phyloP scores from a whole-genome alignment of 2,329 filamentous ascomycete genomes.

The Hypoxylon sp. region DNA sequence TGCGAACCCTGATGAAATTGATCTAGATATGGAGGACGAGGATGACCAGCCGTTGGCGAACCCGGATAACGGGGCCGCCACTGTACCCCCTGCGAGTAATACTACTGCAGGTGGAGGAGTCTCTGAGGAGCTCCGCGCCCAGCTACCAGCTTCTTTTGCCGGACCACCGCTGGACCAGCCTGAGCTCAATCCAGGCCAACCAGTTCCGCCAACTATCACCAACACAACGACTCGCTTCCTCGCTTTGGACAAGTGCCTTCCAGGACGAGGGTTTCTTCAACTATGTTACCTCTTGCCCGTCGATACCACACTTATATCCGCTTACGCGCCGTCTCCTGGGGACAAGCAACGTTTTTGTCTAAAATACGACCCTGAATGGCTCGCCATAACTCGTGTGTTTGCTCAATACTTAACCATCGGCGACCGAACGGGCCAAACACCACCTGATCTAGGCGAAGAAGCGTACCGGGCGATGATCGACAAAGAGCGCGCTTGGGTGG shows the following conservation, averaged over 20 bases:
- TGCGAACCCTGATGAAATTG: constrained; percentile 45
- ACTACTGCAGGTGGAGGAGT: constrained; percentile 57
- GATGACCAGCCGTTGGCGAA: constrained; percentile 6
- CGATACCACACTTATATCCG: constrained; percentile 52
- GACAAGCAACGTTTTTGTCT: constrained; percentile 69
- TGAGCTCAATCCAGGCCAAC: constrained; percentile 67
- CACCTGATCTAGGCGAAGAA: constrained; percentile 76
- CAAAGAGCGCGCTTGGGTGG: constrained; percentile 82
- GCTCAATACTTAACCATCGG: constrained; percentile 76
- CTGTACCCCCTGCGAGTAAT: constrained; percentile 30
- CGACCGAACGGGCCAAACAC: constrained; percentile 66
- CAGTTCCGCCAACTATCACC: constrained; percentile 78
- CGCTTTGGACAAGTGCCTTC: constrained; percentile 91
- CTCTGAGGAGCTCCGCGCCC: constrained; percentile 76
- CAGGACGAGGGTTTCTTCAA: constrained; percentile 85
- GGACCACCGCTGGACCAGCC: constrained; percentile 57
- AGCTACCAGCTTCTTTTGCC: constrained; percentile 83
- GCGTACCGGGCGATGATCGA: constrained; percentile 78
- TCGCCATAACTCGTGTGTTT: constrained; percentile 91
- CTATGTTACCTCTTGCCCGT: constrained; percentile 74
- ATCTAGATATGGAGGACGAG: constrained; percentile 40
- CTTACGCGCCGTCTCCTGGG: constrained; percentile 41
- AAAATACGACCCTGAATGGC: constrained; percentile 93
- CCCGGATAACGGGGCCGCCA: neutral
- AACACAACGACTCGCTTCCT: constrained; percentile 89